A percentile compares a stretch with the other conserved stretches of the same genome.
phyloP scores from a whole-genome alignment of 805 yeast genomes.

The Schwanniomyces sp. region DNA sequence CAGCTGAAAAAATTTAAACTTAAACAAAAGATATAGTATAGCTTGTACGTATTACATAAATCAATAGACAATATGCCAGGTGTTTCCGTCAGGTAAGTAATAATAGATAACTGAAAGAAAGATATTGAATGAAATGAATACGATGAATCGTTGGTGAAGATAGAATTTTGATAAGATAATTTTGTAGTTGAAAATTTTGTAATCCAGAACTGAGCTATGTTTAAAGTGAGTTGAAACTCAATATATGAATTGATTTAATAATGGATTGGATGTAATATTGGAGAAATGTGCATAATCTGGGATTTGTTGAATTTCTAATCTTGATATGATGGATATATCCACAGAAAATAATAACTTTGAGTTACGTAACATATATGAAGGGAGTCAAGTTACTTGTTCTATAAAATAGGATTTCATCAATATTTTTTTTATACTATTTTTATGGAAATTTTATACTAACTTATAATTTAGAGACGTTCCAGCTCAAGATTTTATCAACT shows the following conservation, averaged over 20 bases:
- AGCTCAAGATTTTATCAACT: slow-evolving; percentile 99
- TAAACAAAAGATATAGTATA: not conserved
- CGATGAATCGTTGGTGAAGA: not conserved
- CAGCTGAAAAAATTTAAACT: slow-evolving; percentile 3
- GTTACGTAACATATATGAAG: no score
- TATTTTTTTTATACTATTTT: not conserved
- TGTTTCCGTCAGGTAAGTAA: slow-evolving; percentile 94
- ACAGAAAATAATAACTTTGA: no score
- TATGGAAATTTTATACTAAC: slow-evolving; percentile 27
- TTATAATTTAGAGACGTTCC: slow-evolving; percentile 91
- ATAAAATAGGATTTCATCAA: not conserved
- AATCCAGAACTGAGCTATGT: not conserved
- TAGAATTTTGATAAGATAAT: not conserved
- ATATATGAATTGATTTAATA: not conserved
- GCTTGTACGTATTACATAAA: slow-evolving; percentile 5
- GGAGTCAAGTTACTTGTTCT: not conserved
- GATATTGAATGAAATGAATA: not conserved
- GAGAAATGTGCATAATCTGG: no score
- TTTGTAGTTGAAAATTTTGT: not conserved
- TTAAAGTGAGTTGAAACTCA: not conserved
- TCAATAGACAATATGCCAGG: slow-evolving; percentile 77
- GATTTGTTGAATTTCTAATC: no score
- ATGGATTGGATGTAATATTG: no score
- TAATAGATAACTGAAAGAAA: not conserved
- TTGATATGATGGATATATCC: no score